Conservation (phyloP, 2,329 filamentous ascomycete species). For the Xylariales sp. region DNA sequence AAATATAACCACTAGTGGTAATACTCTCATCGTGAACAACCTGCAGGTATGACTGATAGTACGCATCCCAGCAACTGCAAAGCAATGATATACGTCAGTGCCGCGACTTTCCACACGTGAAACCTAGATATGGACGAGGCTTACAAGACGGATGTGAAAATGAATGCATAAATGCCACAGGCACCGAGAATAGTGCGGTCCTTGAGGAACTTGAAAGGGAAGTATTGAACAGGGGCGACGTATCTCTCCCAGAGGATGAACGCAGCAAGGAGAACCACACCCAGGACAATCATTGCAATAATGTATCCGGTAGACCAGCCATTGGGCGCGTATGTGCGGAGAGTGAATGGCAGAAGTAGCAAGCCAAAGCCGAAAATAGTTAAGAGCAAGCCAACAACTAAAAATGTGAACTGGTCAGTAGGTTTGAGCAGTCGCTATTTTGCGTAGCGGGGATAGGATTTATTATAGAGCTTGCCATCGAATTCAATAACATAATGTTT, state of each 20-base stretch:
- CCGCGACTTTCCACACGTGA: neutral
- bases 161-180: slow-evolving; percentile 14
- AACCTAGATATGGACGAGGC: neutral
- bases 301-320: slow-evolving; percentile 25
- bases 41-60: slow-evolving; percentile 24
- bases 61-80: slow-evolving; percentile 22
- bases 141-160: slow-evolving; percentile 22
- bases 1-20: slow-evolving; percentile 15
- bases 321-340: slow-evolving; percentile 5
- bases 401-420: slow-evolving; percentile 1
- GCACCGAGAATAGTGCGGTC: slow-evolving; percentile 20
- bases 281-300: slow-evolving; percentile 22
- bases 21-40: slow-evolving; percentile 20
- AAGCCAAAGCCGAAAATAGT: slow-evolving; percentile 57
- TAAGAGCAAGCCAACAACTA: slow-evolving; percentile 63
- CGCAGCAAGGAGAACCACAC: slow-evolving; percentile 8
- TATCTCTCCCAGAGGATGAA: slow-evolving; percentile 27
- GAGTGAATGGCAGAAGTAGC: slow-evolving; percentile 18
- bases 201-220: slow-evolving; percentile 23
- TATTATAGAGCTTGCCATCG: slow-evolving; percentile 55
- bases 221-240: slow-evolving; percentile 18
- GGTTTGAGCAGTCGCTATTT: neutral
- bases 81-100: neutral
- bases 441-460: neutral
- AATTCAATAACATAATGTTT: slow-evolving; percentile 68